Base-by-base conservation (phyloP, 192 early-diverging fungal genomes). In the Podochytrium sp. region DNA sequence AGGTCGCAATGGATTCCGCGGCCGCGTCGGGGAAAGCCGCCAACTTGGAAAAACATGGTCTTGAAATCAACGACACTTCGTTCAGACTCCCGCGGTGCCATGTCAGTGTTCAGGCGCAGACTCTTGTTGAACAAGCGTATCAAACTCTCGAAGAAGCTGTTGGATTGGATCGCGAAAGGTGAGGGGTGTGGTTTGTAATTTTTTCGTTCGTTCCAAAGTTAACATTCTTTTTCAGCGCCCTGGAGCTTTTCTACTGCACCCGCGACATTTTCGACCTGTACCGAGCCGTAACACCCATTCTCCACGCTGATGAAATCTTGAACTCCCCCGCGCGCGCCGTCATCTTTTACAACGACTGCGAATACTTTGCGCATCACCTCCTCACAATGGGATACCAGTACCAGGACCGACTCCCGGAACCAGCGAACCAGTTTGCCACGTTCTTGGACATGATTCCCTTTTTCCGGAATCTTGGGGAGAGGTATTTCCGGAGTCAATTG, bases 271-370 rank as follows among this genome's bases (percentile, higher is more conserved):
- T 83, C 41, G 91, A 90, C 68, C 67, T 90, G 32, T 93, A 85
- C 71, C 81, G 88, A 6, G 84, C 85, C 1, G 68, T 92, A 14
- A 85, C 85, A 80, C 92, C 90, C 3, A 81, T 84, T 7, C 80
- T 87, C 43, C 89, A 92, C 67, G 78, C 78, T 2, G 80, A 86
- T 32, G 71, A 81, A n/a, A 79, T 90, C 18, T 67, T 79, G 1
- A 65, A 79, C n/a, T 73, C 77, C 27, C 86, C 86, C 7, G 80
- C 81, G 5, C 61, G 85, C n/a, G 61, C 89, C 1, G 79, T 90
- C 40, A 63, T 93, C 37, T 91, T 93, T 60, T 78, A 81, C 47
- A 93, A 91, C 35, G 91, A 93, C 60, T 91, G 89, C 65, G 81
- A 84, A 55, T 93, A 84, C 58, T 43, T 84, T 47, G 47, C 40